Percentiles rank a stretch among this genome's conserved stretches.
These are phyloP conservation scores for Kalmusia sp. DNA, from an alignment of 2,329 filamentous ascomycete genomes.

Conservation along the genomic window DNA sequence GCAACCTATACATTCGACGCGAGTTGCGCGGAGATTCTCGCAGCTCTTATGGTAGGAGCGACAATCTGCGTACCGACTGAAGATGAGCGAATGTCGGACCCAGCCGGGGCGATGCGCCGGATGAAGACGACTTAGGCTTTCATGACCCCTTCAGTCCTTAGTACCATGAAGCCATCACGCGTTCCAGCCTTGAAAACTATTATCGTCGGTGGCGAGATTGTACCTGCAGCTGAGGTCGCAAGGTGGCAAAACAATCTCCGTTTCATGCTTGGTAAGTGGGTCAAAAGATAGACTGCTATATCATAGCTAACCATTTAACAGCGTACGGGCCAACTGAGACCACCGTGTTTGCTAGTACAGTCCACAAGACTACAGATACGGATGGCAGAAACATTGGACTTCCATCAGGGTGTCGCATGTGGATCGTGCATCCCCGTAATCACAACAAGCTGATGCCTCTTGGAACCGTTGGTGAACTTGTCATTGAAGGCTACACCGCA, in stretches of 20 bases:
- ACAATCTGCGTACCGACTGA: slow-evolving; percentile 63
- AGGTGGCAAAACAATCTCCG: slow-evolving; percentile 52
- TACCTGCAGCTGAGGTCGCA: slow-evolving; percentile 49
- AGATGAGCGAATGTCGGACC: slow-evolving; percentile 60
- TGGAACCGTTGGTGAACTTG: slow-evolving; percentile 39
- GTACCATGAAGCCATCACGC: slow-evolving; percentile 50
- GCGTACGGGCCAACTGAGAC: slow-evolving; percentile 44
- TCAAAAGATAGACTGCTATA: background rate
- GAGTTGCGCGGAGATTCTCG: slow-evolving; percentile 62
- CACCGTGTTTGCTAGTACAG: slow-evolving; percentile 32
- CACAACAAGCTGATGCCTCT: slow-evolving; percentile 43
- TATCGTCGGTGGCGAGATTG: slow-evolving; percentile 52
- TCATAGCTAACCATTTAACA: slow-evolving; percentile 12
- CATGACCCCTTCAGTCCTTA: slow-evolving; percentile 40
- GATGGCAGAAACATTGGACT: slow-evolving; percentile 40
- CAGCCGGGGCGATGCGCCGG: slow-evolving; percentile 51
- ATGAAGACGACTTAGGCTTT: slow-evolving; percentile 38
- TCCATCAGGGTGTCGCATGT: slow-evolving; percentile 40
- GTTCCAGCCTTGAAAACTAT: slow-evolving; percentile 52
- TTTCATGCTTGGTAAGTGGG: slow-evolving; percentile 55
- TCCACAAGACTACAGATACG: slow-evolving; percentile 32
- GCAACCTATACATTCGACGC: slow-evolving; percentile 63
- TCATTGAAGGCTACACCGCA: slow-evolving; percentile 31
- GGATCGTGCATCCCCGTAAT: slow-evolving; percentile 51
- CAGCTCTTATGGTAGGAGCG: slow-evolving; percentile 58